These are phyloP conservation scores for Digitaria exilis DNA, from an alignment of 202 grass and related monocot genomes.

Conservation along the genomic window DNA sequence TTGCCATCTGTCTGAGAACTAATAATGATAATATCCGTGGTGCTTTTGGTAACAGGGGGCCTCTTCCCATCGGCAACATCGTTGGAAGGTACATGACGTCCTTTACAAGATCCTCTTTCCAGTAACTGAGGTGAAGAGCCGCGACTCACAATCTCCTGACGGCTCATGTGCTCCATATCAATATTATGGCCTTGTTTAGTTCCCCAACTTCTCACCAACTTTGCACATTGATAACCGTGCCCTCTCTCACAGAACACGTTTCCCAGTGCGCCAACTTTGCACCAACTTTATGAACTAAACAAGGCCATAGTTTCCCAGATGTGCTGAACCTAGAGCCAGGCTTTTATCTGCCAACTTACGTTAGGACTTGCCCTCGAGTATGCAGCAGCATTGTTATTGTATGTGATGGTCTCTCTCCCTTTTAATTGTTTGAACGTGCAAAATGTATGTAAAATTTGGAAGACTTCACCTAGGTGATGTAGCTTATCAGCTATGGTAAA, in stretches of 20 bases:
- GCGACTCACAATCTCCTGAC: background rate
- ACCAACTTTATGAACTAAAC: no score
- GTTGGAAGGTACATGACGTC: constrained; percentile 56
- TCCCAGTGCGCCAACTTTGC: no score
- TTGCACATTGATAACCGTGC: no score
- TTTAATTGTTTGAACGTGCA: constrained; percentile 33
- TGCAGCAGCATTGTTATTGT: constrained; percentile 13
- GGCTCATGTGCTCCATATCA: constrained; percentile 2
- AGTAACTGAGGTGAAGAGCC: constrained; percentile 20
- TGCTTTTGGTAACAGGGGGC: constrained; percentile 49
- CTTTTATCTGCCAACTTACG: background rate
- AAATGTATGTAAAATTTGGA: constrained; percentile 6
- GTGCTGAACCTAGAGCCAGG: background rate
- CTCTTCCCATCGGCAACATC: constrained; percentile 54
- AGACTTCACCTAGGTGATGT: background rate
- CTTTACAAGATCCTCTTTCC: constrained; percentile 47
- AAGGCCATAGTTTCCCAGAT: constrained; percentile 2
- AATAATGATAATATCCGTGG: background rate
- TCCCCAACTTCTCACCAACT: no score
- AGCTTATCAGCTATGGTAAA: background rate
- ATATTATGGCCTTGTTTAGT: no score
- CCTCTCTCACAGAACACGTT: no score
- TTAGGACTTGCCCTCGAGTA: background rate
- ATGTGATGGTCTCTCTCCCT: background rate
- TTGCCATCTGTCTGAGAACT: background rate